Evolutionary conservation across 2,329 filamentous ascomycete genomes (phyloP), one percentile per base, ranked within the genome.

Genomic region (Diplocarpon rosae): DNA sequence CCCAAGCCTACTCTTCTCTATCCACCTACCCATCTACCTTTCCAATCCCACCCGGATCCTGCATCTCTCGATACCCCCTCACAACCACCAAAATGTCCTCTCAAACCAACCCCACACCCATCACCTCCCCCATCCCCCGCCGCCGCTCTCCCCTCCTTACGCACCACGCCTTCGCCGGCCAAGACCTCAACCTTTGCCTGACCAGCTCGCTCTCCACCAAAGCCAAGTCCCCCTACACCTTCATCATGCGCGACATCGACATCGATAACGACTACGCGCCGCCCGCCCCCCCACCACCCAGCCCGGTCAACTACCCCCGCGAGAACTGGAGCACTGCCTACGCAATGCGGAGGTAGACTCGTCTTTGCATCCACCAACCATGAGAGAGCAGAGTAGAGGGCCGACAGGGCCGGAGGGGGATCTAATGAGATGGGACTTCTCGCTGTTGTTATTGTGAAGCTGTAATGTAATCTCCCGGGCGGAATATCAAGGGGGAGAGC

Each of bases 211-310:
- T 56, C 32, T 52, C 55, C 49, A 43, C 49, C n/a, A 59, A 59
- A 36, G 43, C 49, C 16, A 56, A 59, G 39, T 48, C 48, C 2
- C 48, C 52, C 35, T 57, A 58, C 37, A 49, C 41, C 14, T 57
- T 57, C 35, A 43, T 51, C 39, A 46, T 38, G 10, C 37, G 52
- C n/a, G n/a, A n/a, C n/a, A n/a, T n/a, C 9, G 45, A 52, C 12
- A 43, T 48, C 34, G 72, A 77, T 55, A 65, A 73, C 47, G 76
- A 80, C 62, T 81, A 79, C 64, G 68, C 70, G 28, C 76, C 80
- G 15, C 78, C 78, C n/a, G 76, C 77, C 12, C 74, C 78, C 33
- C 78, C 78, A 11, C 78, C 78, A 15, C 76, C 78, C n/a, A n/a
- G n/a, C 53, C 78, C 78, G 7, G 73, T 81, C 58, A 74, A 73